Base-by-base conservation (phyloP, 1,284 basidiomycete genomes). In the Paramarasmius palmivorus region DNA sequence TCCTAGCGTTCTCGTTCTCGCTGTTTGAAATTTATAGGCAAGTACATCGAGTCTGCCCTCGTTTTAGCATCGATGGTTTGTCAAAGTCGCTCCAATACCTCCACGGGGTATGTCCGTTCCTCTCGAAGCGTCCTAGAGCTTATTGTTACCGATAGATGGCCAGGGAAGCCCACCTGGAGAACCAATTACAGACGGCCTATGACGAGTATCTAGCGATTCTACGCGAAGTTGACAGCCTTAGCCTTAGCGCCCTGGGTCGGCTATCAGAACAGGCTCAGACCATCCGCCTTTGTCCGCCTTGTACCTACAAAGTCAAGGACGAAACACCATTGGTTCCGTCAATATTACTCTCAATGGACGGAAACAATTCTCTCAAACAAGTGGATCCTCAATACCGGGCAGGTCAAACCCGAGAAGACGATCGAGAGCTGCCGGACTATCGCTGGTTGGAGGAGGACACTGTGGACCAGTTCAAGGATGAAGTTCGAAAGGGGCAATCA, bases 351-450 rank as follows among this genome's bases (percentile, higher is more conserved):
- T 6, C 29, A 6, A 32, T 32, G 12, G 29, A 53, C 52, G 72
- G 71, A 5, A 73, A 73, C 52, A 67, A 68, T 40, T 72, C 67
- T 0, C 59, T 73, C 4, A 72, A 71, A 56, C 58, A 69, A 0
- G 55, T 70, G 9, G 58, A 61, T 42, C 2, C 56, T 55, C 7
- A 32, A n/a, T 6, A 62, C 59, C 51, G 50, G 12, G 4, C 37
- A 47, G 32, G 65, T 49, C 26, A 55, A 62, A 19, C 70, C 63
- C 55, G 50, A 8, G 19, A 32, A 0, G 61, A 61, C 49, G 34
- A 49, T 22, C 55, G 50, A 20, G 7, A n/a, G 7, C 35, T 49
- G 1, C 45, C 34, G 8, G 51, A 51, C 2, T 35, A 37, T 20
- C 56, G 51, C 10, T 68, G 57, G 49, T 39, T 73, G 0, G 44